phyloP scores from a whole-genome alignment of 163 green algal species.

The Prototheca cutis region DNA sequence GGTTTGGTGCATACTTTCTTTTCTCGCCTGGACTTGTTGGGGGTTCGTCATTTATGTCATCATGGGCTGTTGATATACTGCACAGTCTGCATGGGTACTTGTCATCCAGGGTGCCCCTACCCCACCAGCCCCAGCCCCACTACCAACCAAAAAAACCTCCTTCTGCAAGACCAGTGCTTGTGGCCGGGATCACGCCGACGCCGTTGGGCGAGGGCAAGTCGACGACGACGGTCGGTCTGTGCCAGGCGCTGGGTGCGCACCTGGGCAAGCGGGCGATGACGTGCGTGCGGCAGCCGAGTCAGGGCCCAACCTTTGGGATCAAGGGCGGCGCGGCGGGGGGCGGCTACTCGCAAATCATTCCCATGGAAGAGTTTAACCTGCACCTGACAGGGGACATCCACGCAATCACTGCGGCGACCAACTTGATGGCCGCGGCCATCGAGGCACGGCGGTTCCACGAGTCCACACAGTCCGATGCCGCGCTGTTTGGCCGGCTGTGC shows the following conservation, averaged over 20 bases:
- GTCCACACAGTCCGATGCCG: conserved; percentile 70
- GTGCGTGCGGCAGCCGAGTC: conserved; percentile 88
- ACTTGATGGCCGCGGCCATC: conserved; percentile 93
- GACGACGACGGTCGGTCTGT: conserved; percentile 94
- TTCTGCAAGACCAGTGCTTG: too few relatives aligned
- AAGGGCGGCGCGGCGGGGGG: conserved; percentile 95
- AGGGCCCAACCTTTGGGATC: conserved; percentile 97
- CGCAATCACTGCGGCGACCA: conserved; percentile 91
- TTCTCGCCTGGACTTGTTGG: neutral
- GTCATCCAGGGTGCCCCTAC: too few relatives aligned
- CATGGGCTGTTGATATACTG: neutral
- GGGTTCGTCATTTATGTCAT: neutral
- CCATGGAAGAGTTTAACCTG: conserved; percentile 96
- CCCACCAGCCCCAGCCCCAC: too few relatives aligned
- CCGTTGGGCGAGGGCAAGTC: conserved; percentile 90
- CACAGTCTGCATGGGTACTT: too few relatives aligned
- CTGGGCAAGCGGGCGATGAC: conserved; percentile 69
- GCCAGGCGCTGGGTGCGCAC: conserved; percentile 88
- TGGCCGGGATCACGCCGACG: conserved; percentile 92
- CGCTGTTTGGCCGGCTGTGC: conserved; percentile 88
- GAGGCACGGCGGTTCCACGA: conserved; percentile 96
- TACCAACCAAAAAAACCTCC: too few relatives aligned
- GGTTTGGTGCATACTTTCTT: neutral
- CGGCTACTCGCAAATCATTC: conserved; percentile 93
- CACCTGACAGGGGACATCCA: conserved; percentile 97